These are phyloP conservation scores for Huntiella abstrusa DNA, from an alignment of 2,329 filamentous ascomycete genomes.

Conservation along the genomic window DNA sequence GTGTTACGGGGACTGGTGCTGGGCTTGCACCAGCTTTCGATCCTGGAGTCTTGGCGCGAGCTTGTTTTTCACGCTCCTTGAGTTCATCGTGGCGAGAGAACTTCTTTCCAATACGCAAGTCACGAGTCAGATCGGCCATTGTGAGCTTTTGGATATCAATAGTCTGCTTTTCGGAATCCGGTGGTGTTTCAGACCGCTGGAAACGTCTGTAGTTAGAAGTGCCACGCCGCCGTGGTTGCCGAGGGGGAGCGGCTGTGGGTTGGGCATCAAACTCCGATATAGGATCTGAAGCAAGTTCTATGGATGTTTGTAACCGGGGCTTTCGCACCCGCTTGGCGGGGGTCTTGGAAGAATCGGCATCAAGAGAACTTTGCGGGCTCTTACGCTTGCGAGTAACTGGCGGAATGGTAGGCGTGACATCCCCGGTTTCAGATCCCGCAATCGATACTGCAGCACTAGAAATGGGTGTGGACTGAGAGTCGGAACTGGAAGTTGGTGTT, in stretches of 20 bases:
- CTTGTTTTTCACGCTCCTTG: slow-evolving; percentile 41
- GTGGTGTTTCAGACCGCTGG: slow-evolving; percentile 36
- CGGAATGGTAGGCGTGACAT: neutral
- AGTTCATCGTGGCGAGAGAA: slow-evolving; percentile 59
- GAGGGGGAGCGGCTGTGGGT: slow-evolving; percentile 4
- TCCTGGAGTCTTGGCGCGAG: slow-evolving; percentile 18
- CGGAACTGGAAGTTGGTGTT: slow-evolving; percentile 6
- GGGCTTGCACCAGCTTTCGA: slow-evolving; percentile 19
- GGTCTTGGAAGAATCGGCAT: neutral
- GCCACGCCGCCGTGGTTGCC: slow-evolving; percentile 10
- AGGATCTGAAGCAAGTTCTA: slow-evolving; percentile 6
- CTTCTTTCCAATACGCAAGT: slow-evolving; percentile 52
- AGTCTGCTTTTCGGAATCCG: slow-evolving; percentile 40
- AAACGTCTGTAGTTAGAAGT: slow-evolving; percentile 13
- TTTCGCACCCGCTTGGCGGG: slow-evolving; percentile 12
- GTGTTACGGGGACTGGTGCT: slow-evolving; percentile 1
- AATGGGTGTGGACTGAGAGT: slow-evolving; percentile 8
- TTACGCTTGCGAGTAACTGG: slow-evolving; percentile 4
- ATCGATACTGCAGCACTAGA: slow-evolving; percentile 6
- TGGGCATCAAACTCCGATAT: slow-evolving; percentile 13
- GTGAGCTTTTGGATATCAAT: slow-evolving; percentile 49
- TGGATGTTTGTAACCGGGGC: slow-evolving; percentile 15
- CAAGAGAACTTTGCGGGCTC: neutral
- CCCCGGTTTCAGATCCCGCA: slow-evolving; percentile 5
- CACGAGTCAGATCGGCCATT: slow-evolving; percentile 54